These are phyloP conservation scores for Canavalia gladiata DNA, from an alignment of 306 rosid genomes.

Conservation along the genomic window DNA sequence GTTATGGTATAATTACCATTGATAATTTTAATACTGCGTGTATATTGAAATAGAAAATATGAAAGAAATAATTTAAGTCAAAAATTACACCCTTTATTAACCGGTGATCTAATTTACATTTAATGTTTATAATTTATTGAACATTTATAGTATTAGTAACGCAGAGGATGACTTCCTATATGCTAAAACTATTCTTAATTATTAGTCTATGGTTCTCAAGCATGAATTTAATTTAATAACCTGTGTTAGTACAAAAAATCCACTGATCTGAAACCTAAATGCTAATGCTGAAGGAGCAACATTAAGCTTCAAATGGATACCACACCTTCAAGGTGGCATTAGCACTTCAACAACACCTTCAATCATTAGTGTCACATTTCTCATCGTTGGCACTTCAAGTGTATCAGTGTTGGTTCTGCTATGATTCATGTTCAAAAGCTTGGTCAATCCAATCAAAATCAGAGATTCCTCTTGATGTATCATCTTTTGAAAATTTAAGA, in stretches of 20 bases:
- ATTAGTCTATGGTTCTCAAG: background rate
- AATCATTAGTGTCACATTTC: slow-evolving; percentile 54
- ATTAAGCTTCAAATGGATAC: slow-evolving; percentile 2
- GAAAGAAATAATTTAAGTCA: too few relatives aligned
- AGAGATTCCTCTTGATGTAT: slow-evolving; percentile 5
- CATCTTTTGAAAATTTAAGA: too few relatives aligned
- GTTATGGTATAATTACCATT: too few relatives aligned
- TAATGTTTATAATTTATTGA: too few relatives aligned
- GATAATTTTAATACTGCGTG: too few relatives aligned
- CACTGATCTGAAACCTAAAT: background rate
- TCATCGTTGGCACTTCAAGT: slow-evolving; percentile 55
- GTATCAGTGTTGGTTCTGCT: slow-evolving; percentile 57
- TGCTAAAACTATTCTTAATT: background rate
- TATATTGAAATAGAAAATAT: too few relatives aligned
- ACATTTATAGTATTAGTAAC: too few relatives aligned
- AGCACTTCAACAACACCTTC: slow-evolving; percentile 55
- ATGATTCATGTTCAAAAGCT: slow-evolving; percentile 53
- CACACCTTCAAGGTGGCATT: slow-evolving; percentile 40
- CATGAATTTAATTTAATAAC: background rate
- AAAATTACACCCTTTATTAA: too few relatives aligned
- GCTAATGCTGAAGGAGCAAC: background rate
- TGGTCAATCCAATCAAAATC: slow-evolving; percentile 51
- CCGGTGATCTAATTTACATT: too few relatives aligned
- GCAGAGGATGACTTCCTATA: too few relatives aligned
- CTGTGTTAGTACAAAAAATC: background rate